Evolutionary conservation across 352 stramenopile genomes (phyloP), one percentile per base, ranked within the genome.

Genomic region (Globisporangium megalacanthum): DNA sequence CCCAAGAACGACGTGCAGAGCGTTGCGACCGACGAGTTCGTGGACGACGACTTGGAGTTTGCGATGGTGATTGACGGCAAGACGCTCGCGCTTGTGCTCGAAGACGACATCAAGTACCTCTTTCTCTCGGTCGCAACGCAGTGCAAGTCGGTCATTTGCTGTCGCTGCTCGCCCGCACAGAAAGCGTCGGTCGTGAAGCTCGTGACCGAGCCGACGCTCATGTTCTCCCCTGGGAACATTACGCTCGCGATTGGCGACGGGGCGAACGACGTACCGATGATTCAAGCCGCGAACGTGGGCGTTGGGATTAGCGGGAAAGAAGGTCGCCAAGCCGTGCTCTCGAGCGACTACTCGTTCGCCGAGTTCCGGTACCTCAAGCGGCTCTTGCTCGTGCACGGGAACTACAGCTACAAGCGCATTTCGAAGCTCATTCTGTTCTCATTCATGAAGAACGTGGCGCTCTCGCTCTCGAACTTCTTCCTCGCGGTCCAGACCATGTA

Each of bases 261-360:
- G 29, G 97, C 97, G 1, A 99, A 99, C 71, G 97, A 99, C 70
- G 96, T 99, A 45, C 94, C 92, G 45, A 99, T 99, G 96, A 99
- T 99, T 55, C 94, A 98, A 68, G 93, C 93, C 54, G 97, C 97
- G 20, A 93, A 99, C 51, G 89, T 99, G 46, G 97, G 97, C 36
- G 94, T 99, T 29, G 97, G 97, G 1, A 99, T 99, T 58, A 97
- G 84, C 50, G 97, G 97, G 7, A 92, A 98, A 58, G 97, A 99
- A 74, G 97, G 97, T 7, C 83, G 97, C 17, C 96, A 99, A 62
- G 97, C 97, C 17, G 96, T 98, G 15, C 99, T 99, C 68, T 86
- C 86, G 14, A 92, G 82, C 45, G 92, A 98, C 73, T 97, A 85
- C 54, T 77, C 95, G 3, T 96, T 99, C 49, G 90, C 88, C 17